Base-by-base conservation (phyloP, 345 rosid genomes). In the Cardamine chenopodiifolia region DNA sequence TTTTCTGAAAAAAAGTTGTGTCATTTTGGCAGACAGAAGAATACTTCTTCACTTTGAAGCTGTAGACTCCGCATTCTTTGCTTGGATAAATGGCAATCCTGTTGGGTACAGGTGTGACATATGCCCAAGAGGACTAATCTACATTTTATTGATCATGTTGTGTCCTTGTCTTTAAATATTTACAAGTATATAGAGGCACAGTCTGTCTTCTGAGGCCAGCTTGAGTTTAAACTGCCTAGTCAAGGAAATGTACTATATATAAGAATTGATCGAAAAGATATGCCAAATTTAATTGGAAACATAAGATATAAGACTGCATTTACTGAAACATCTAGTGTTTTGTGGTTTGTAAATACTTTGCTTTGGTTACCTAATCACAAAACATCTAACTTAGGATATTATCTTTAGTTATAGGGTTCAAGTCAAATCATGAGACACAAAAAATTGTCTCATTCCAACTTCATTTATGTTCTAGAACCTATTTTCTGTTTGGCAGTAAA, bases 31-130 rank as follows among this genome's bases (percentile, higher is more conserved):
- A 95, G 99, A 92, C 78, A 90, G 97, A 35, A 86, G 99, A 86
- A 86, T 95, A 76, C 79, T 92, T 72, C 81, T 95, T 85, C 99
- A 95, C 81, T 95, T 95, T 81, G 97, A 92, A 84, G 99, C 89
- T 66, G 97, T 90, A 74, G 99, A 95, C 83, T 95, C 99, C 56
- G 99, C 99, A 29, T 92, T 92, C 76, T 89, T 82, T 74, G 91
- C 87, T 66, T 95, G 97, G 99, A 61, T 95, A 59, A 92, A 95
- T 79, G 99, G 97, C 55, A 82, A 83, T 17, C 86, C 85, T 37
- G 87, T 92, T 70, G 99, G 99, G 62, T 95, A 95, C 75, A 95
- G 99, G 99, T 92, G 85, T 20, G 61, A 66, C 17, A 71, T 71
- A n/a, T 28, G 2, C 37, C 66, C 63, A 4, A 37, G 71, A 63